Base-by-base conservation (phyloP, 2,329 filamentous ascomycete species). In the Clathrospora elynae region DNA sequence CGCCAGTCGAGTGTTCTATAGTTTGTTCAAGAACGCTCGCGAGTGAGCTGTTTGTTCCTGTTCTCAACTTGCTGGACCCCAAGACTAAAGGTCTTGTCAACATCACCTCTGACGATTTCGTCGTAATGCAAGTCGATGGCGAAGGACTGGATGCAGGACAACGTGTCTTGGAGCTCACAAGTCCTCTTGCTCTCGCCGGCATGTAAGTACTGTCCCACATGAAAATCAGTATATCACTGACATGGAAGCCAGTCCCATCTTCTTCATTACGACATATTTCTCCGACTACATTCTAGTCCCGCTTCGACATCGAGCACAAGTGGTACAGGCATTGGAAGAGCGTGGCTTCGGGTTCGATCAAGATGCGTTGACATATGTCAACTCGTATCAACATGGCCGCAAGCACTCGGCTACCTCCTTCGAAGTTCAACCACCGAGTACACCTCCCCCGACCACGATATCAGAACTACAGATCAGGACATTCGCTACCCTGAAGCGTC, bases 221-320 rank as follows among this genome's bases (percentile, higher is more conserved):
- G 4, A 16, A 7, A 17, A 17, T 25, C 24, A 5, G 22, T 20
- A 5, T 31, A 18, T 25, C 13, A 34, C 46, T 61, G 14, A 55
- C 28, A 23, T n/a, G 1, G 26, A 6, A 8, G 19, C 35, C 32
- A 84, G 81, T 37, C 88, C 92, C 38, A 95, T 99, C 64, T 96
- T 97, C 77, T 97, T 97, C 79, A 95, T 96, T 68, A 96, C 92
- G 3, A 96, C 90, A 20, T 99, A 97, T 72, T 97, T 95, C 72
- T 93, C 88, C 22, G 92, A 99, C 73, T 97, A 96, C 71, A 95
- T 99, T 59, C 80, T 97, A 23, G 90, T 96, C 1, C 91, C 93
- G 1, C 79, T 79, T 38, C 87, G 85, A 64, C 84, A 87, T 61
- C 84, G 86, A 35, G 74, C 80, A 17, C 85, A 84, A 25, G 91